Conservation (phyloP, 73 alveolate species). For the Symbiodinium pilosum region DNA sequence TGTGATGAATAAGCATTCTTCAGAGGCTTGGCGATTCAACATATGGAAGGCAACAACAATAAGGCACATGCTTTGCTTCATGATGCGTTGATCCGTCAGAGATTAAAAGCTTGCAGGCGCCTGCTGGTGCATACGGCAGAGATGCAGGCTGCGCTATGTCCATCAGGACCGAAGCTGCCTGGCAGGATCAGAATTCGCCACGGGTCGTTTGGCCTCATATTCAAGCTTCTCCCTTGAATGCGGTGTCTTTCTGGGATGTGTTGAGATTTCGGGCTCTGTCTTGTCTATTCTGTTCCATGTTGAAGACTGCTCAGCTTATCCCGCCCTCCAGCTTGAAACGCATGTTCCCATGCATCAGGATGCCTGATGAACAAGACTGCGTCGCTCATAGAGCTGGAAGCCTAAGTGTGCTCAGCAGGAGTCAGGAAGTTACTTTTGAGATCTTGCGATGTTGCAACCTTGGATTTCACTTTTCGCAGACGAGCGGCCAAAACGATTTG, state of each 20-base stretch:
- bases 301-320: background rate
- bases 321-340: background rate
- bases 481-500: background rate
- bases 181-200: background rate
- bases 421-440: background rate
- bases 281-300: too few relatives aligned
- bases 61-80: too few relatives aligned
- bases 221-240: too few relatives aligned
- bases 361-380: background rate
- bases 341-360: background rate
- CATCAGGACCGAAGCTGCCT: background rate
- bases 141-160: background rate
- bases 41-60: too few relatives aligned
- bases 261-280: too few relatives aligned
- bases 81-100: too few relatives aligned
- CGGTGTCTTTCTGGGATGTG: too few relatives aligned
- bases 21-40: too few relatives aligned
- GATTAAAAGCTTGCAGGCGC: too few relatives aligned
- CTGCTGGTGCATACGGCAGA: conserved; percentile 6
- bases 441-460: background rate
- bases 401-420: background rate
- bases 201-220: too few relatives aligned
- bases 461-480: background rate
- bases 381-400: background rate
- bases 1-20: too few relatives aligned